These are phyloP conservation scores for Arthrobotrys conoides DNA, from an alignment of 2,329 filamentous ascomycete species.

Conservation along the genomic window DNA sequence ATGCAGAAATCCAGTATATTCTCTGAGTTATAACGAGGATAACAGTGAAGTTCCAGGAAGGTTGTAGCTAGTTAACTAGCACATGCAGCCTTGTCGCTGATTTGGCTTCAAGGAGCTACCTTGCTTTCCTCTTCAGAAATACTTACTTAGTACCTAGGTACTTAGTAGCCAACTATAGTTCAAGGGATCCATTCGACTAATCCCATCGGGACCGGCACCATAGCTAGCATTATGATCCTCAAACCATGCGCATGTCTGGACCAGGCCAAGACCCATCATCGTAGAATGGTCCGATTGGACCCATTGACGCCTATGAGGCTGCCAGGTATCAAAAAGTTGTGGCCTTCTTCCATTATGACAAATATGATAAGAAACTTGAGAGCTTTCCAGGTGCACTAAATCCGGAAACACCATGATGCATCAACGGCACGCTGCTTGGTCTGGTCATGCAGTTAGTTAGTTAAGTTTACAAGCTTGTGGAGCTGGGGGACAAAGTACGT, in stretches of 20 bases:
- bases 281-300: conserved; percentile 28
- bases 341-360: conserved; percentile 41
- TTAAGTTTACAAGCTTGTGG: neutral
- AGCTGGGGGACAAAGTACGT: neutral
- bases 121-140: conserved; percentile 2
- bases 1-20: conserved; percentile 38
- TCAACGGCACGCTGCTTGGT: conserved; percentile 41
- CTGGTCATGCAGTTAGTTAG: conserved; percentile 14
- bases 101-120: neutral
- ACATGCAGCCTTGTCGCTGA: conserved; percentile 9
- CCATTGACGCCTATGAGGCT: conserved; percentile 49
- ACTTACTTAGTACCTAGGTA: no score
- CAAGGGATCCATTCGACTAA: conserved; percentile 10
- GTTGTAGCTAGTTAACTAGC: conserved; percentile 1
- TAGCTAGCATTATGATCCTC: conserved; percentile 25
- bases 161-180: no score
- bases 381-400: neutral
- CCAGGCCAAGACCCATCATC: conserved; percentile 6
- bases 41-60: neutral
- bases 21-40: conserved; percentile 44
- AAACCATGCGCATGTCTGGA: neutral
- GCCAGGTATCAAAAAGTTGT: conserved; percentile 15
- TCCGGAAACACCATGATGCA: conserved; percentile 28
- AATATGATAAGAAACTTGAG: conserved; percentile 22
- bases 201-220: conserved; percentile 4